These are phyloP conservation scores for Pseudocercospora macadamiae DNA, from an alignment of 2,329 filamentous ascomycete genomes.

Conservation along the genomic window DNA sequence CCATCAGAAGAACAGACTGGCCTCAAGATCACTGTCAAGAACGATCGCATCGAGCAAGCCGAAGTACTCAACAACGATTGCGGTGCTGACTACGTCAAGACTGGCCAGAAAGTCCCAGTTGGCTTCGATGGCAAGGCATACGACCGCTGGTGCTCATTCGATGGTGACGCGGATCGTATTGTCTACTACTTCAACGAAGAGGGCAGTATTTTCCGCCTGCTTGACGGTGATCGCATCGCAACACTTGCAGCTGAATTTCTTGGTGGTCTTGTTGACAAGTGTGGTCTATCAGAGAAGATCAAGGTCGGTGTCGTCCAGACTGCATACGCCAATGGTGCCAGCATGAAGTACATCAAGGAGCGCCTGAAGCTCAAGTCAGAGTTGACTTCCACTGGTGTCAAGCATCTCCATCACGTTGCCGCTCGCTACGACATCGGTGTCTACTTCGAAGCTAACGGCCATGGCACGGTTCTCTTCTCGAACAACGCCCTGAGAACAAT, in stretches of 20 bases:
- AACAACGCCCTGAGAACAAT: conserved; percentile 79
- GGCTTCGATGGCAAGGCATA: conserved; percentile 75
- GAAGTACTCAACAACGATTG: conserved; percentile 87
- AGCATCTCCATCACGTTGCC: conserved; percentile 96
- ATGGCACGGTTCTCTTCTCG: conserved; percentile 95
- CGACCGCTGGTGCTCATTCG: conserved; percentile 84
- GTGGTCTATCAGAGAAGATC: conserved; percentile 76
- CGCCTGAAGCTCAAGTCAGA: conserved; percentile 86
- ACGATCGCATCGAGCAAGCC: conserved; percentile 89
- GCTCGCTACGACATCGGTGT: conserved; percentile 93
- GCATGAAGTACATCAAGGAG: conserved; percentile 88
- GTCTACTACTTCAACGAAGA: conserved; percentile 93
- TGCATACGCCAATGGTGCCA: conserved; percentile 94
- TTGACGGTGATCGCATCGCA: conserved; percentile 96
- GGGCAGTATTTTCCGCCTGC: conserved; percentile 81
- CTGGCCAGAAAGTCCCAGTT: conserved; percentile 86
- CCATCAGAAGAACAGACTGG: conserved; percentile 64
- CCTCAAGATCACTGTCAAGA: conserved; percentile 82
- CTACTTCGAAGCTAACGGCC: conserved; percentile 98
- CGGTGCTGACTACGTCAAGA: conserved; percentile 97
- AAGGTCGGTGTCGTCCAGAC: conserved; percentile 96
- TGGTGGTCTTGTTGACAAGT: conserved; percentile 79
- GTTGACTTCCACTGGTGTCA: conserved; percentile 93
- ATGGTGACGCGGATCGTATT: conserved; percentile 92
- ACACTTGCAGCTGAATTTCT: conserved; percentile 94